phyloP scores from a whole-genome alignment of 2,329 filamentous ascomycete species.

The Colletotrichum salicis region DNA sequence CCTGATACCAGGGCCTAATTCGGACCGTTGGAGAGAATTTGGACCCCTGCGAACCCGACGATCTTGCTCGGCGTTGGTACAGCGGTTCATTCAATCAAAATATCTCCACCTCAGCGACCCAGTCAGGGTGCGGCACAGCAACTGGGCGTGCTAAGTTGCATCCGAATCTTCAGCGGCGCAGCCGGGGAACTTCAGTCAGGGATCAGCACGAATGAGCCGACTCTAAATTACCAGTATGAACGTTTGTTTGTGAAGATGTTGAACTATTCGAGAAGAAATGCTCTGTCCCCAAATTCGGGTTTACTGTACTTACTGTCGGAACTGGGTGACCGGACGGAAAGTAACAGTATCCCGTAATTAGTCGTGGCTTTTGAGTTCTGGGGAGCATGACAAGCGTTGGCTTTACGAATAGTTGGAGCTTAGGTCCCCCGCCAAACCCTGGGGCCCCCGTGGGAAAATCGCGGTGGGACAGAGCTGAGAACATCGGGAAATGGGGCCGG shows the following conservation, averaged over 20 bases:
- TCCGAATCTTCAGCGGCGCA: background rate
- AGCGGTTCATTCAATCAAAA: background rate
- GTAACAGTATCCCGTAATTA: background rate
- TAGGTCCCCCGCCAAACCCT: background rate
- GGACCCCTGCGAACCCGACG: background rate
- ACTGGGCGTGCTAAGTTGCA: background rate
- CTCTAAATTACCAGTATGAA: background rate
- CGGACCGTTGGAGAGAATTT: background rate
- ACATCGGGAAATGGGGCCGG: constrained; percentile 26
- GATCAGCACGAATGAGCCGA: background rate
- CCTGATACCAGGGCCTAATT: background rate
- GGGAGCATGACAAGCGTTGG: background rate
- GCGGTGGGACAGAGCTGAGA: background rate
- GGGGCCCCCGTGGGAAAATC: constrained; percentile 1
- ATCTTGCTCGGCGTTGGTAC: background rate
- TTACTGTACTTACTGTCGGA: background rate
- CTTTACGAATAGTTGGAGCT: background rate
- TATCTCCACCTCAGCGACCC: background rate
- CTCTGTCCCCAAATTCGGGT: background rate
- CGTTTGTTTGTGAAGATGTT: background rate
- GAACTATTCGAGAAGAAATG: background rate
- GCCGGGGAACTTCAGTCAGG: background rate
- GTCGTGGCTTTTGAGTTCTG: constrained; percentile 9
- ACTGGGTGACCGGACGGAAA: background rate
- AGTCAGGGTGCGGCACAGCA: background rate